These are phyloP conservation scores for Ogataea paradorogensis DNA, from an alignment of 805 yeast species.

Conservation along the genomic window DNA sequence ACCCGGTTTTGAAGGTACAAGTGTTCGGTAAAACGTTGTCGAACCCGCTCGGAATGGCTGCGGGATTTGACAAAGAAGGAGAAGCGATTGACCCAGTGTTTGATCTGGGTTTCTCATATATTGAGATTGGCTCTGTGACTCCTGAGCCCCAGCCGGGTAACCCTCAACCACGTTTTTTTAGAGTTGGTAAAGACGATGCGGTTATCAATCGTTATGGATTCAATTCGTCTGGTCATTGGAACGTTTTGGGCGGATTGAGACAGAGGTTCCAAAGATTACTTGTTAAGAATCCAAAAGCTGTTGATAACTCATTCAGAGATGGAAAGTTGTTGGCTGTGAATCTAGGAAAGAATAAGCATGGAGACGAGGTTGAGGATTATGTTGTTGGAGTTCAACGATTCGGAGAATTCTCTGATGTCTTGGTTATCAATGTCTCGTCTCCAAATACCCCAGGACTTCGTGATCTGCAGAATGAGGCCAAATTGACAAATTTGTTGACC, in stretches of 20 bases:
- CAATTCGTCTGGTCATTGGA: conserved; percentile 84
- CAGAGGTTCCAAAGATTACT: conserved; percentile 52
- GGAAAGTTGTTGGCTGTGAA: conserved; percentile 76
- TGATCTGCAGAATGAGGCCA: conserved; percentile 74
- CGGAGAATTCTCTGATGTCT: conserved; percentile 82
- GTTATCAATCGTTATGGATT: conserved; percentile 94
- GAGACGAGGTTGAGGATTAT: conserved; percentile 87
- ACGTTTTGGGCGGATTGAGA: conserved; percentile 65
- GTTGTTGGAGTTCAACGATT: conserved; percentile 78
- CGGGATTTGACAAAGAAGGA: conserved; percentile 93
- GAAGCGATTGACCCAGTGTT: conserved; percentile 83
- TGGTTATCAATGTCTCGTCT: conserved; percentile 88
- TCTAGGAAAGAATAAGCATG: conserved; percentile 87
- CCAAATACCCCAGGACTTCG: conserved; percentile 97
- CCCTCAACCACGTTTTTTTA: conserved; percentile 88
- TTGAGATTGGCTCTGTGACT: conserved; percentile 90
- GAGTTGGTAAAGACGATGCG: conserved; percentile 81
- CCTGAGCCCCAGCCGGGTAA: conserved; percentile 94
- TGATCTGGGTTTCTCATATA: conserved; percentile 79
- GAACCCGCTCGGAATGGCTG: conserved; percentile 90
- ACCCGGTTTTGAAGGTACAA: conserved; percentile 50
- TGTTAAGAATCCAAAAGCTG: conserved; percentile 21
- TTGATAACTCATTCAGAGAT: conserved; percentile 47
- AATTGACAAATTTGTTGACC: conserved; percentile 63
- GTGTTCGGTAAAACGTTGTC: conserved; percentile 64